These are phyloP conservation scores for Halophytophthora polymorphica DNA, from an alignment of 352 stramenopile genomes.

Conservation along the genomic window DNA sequence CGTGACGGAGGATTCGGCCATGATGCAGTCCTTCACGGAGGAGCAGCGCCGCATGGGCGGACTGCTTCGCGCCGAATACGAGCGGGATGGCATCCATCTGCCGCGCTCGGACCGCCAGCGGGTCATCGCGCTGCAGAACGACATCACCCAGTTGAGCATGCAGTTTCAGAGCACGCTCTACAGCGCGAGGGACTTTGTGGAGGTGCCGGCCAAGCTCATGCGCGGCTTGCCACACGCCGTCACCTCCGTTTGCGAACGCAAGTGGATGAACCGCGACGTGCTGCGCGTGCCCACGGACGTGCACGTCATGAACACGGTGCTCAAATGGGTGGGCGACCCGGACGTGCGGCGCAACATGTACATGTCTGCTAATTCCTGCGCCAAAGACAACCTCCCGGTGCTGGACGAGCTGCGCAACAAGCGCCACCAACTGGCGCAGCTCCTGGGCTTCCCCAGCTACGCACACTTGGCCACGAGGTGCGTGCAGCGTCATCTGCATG, in stretches of 20 bases:
- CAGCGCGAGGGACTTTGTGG: slow-evolving; percentile 55
- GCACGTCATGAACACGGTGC: slow-evolving; percentile 89
- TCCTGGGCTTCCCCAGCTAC: slow-evolving; percentile 90
- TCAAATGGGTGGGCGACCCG: slow-evolving; percentile 85
- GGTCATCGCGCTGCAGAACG: slow-evolving; percentile 87
- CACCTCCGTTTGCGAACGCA: slow-evolving; percentile 55
- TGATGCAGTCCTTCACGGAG: slow-evolving; percentile 67
- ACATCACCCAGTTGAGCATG: slow-evolving; percentile 84
- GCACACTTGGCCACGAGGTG: slow-evolving; percentile 91
- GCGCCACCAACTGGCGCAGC: slow-evolving; percentile 85
- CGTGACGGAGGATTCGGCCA: slow-evolving; percentile 54
- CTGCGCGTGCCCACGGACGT: slow-evolving; percentile 76
- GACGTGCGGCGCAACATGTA: slow-evolving; percentile 89
- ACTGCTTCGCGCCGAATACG: slow-evolving; percentile 92
- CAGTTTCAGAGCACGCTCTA: slow-evolving; percentile 89
- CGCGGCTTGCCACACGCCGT: slow-evolving; percentile 59
- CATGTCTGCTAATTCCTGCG: slow-evolving; percentile 81
- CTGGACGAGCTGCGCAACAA: slow-evolving; percentile 86
- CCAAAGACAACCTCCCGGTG: slow-evolving; percentile 65
- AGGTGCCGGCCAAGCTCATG: slow-evolving; percentile 56
- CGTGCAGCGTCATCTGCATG: neutral
- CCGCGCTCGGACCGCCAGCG: slow-evolving; percentile 55
- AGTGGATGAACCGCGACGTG: slow-evolving; percentile 56
- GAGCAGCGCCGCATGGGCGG: slow-evolving; percentile 90
- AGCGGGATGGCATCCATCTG: slow-evolving; percentile 95